Evolutionary conservation across 139 green algal genomes (phyloP), one percentile per base, ranked within the genome.

Genomic region (Coelastrella sp.): DNA sequence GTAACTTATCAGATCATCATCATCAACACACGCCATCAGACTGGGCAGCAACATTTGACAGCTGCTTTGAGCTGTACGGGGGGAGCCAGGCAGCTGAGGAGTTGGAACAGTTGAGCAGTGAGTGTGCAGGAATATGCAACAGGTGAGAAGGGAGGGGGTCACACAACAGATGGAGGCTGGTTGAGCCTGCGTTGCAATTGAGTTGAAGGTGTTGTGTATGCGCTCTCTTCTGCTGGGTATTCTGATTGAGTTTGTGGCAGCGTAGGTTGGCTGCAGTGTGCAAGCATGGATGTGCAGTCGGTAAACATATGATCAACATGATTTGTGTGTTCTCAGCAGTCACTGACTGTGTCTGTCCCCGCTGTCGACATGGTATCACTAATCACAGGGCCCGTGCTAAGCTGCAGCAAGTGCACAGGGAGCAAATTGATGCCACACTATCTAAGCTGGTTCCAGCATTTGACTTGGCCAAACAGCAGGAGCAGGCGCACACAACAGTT

Each of bases 51-150:
- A 83, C 50, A 50, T 88, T 86, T 35, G 77, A 88, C 37, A 76
- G 83, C 74, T 84, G 83, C 64, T 86, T 91, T 66, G 82, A 87
- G 73, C 85, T 89, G 68, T 90, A 89, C 60, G 88, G 88, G 25
- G 87, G 80, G 72, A 80, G 60, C 32, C 77, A 89, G 82, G 86
- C 89, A 57, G 67, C 72, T n/a, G 87, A 91, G 21, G 89, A 92
- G 59, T 45, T 91, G 38, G 83, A 80, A 50, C 37, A 78, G 5
- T 78, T 92, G 6, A 72, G 81, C 69, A 92, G 89, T 53, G 85
- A 90, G 57, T 84, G 78, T 45, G 78, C 78, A 48, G 59, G 40
- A 34, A 71, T 84, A 30, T 84, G 78, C 41, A 84, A 75, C 43
- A 84, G 77, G 77, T 84, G 9, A 5, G 77, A 35, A n/a, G n/a